Evolutionary conservation across 2,329 filamentous ascomycete genomes (phyloP).

Genomic region (Aureobasidium pullulans): DNA sequence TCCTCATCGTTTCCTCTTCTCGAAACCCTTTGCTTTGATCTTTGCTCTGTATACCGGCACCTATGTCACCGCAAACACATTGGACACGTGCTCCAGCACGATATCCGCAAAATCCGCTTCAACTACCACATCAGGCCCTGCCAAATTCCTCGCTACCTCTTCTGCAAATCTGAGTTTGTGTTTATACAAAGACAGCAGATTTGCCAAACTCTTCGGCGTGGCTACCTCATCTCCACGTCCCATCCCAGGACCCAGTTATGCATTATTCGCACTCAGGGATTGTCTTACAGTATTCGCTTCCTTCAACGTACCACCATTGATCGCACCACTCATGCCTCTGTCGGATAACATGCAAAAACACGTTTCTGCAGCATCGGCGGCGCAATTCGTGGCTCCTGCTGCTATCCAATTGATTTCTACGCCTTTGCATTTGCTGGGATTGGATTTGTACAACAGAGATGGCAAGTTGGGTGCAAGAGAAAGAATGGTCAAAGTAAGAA

Average conservation of each 20-base stretch:
- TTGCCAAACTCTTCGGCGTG: slow-evolving; percentile 74
- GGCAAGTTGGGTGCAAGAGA: slow-evolving; percentile 45
- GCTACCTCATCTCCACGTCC: slow-evolving; percentile 36
- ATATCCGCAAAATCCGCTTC: slow-evolving; percentile 48
- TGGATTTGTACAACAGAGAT: slow-evolving; percentile 77
- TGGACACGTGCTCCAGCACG: slow-evolving; percentile 73
- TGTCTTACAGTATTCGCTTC: slow-evolving; percentile 84
- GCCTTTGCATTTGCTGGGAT: slow-evolving; percentile 73
- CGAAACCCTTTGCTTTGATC: slow-evolving; percentile 62
- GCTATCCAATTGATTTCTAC: slow-evolving; percentile 72
- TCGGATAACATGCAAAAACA: slow-evolving; percentile 44
- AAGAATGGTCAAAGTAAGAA: slow-evolving; percentile 59
- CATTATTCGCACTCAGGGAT: slow-evolving; percentile 74
- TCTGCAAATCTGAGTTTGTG: slow-evolving; percentile 78
- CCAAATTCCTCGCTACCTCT: slow-evolving; percentile 75
- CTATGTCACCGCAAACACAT: slow-evolving; percentile 78
- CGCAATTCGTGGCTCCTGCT: slow-evolving; percentile 76
- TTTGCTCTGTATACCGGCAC: slow-evolving; percentile 72
- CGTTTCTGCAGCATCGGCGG: slow-evolving; percentile 43
- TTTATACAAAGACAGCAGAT: slow-evolving; percentile 83
- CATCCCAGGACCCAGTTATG: slow-evolving; percentile 65
- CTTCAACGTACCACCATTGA: slow-evolving; percentile 78
- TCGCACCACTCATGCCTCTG: slow-evolving; percentile 59
- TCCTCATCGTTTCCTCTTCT: slow-evolving; percentile 55
- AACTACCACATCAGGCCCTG: slow-evolving; percentile 62